These are phyloP conservation scores for Chalciporus piperatus DNA, from an alignment of 768 basidiomycete genomes.

Conservation along the genomic window DNA sequence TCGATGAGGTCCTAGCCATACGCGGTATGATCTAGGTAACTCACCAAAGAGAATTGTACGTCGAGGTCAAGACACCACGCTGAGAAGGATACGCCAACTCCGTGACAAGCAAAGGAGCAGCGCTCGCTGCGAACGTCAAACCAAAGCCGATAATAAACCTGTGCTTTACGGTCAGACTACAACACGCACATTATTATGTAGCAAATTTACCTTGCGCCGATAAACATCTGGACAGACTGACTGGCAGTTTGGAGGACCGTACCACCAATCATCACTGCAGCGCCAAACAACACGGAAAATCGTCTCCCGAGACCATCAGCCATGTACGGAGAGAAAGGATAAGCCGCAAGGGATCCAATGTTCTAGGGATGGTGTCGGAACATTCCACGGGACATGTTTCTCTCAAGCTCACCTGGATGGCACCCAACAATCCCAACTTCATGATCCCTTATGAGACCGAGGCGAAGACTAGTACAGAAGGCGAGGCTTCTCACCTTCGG, in stretches of 20 bases:
- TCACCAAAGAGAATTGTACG: constrained; percentile 45
- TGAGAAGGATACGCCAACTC: constrained; percentile 52
- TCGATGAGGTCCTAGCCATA: constrained; percentile 4
- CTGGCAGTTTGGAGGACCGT: constrained; percentile 38
- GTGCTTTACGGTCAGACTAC: too few relatives aligned
- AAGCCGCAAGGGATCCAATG: constrained; percentile 38
- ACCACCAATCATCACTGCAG: constrained; percentile 37
- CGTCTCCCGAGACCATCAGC: constrained; percentile 40
- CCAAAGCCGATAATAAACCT: constrained; percentile 42
- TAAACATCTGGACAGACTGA: constrained; percentile 42
- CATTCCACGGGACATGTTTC: neutral
- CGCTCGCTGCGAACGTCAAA: constrained; percentile 37
- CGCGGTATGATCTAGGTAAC: neutral
- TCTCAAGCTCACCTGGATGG: constrained; percentile 3
- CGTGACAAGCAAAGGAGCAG: constrained; percentile 49
- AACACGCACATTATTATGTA: too few relatives aligned
- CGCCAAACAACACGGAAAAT: constrained; percentile 36
- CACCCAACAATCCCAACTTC: constrained; percentile 1
- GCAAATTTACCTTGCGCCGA: constrained; percentile 32
- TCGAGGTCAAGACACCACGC: constrained; percentile 42
- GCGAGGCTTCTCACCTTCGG: neutral
- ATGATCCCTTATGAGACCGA: neutral
- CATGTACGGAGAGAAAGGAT: constrained; percentile 39
- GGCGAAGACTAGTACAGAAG: too few relatives aligned
- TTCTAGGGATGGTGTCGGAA: constrained; percentile 22